Evolutionary conservation across 2,329 filamentous ascomycete species (phyloP).

Genomic region (Teratosphaeria zuluensis): DNA sequence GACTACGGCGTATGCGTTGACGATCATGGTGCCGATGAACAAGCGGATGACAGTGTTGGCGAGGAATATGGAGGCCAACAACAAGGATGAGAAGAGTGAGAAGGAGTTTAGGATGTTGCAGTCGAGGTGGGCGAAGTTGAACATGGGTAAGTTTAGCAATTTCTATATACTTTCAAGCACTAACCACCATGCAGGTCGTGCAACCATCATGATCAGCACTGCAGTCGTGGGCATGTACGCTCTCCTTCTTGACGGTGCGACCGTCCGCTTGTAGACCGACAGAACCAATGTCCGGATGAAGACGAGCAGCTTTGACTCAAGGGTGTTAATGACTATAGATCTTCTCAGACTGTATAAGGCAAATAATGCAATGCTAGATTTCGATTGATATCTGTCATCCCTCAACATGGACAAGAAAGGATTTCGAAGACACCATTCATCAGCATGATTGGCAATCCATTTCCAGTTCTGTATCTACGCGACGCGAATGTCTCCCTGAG

Average conservation of each 20-base stretch:
- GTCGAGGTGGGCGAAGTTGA: conserved; percentile 18
- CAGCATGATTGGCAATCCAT: background rate
- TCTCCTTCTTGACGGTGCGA: conserved; percentile 8
- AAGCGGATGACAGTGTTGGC: conserved; percentile 18
- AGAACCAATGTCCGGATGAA: background rate
- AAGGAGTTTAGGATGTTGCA: conserved; percentile 20
- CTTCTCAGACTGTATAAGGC: background rate
- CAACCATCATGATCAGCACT: conserved; percentile 8
- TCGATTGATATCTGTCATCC: background rate
- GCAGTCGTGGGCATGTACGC: conserved; percentile 7
- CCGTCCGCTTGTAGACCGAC: conserved; percentile 28
- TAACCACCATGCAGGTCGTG: background rate
- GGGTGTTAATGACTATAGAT: background rate
- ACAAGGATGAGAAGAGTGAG: conserved; percentile 16
- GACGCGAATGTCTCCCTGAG: background rate
- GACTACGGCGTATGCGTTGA: conserved; percentile 21
- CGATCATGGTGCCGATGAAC: conserved; percentile 24
- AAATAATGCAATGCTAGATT: background rate
- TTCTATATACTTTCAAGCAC: background rate
- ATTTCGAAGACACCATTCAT: too few species aligned
- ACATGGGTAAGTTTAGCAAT: conserved; percentile 14
- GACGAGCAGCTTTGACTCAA: background rate
- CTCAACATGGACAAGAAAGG: background rate
- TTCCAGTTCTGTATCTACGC: background rate
- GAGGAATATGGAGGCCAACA: conserved; percentile 14